Base-by-base conservation (phyloP, 2,329 filamentous ascomycete species). In the Ceratocystis alfenasii region DNA sequence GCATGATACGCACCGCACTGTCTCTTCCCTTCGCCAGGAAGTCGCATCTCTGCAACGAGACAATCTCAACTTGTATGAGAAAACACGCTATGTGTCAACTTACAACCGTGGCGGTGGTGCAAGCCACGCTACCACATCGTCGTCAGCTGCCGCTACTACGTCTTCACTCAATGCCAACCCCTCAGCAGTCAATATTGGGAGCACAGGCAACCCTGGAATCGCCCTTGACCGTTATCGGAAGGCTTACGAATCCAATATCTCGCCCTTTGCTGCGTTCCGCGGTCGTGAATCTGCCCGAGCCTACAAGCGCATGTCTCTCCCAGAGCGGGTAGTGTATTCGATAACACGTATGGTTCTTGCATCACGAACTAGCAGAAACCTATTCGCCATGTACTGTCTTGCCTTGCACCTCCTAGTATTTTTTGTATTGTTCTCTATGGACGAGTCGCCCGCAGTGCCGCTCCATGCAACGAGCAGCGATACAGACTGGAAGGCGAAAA, bases 1-100 rank as follows among this genome's bases (percentile, higher is more conserved):
- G 8, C 90, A 91, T 5, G 91, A 95, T 70, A 83, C 84, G 44
- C 90, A 97, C 75, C 83, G 85, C 60, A 88, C 84, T 0, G 86
- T 96, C 25, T 93, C 91, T 22, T 88, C 92, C 45, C 80, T 99
- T 60, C 86, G 94, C 55, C 90, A 95, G 71, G 94, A 99, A 74
- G 85, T 97, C 68, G 87, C 91, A 5, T 90, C 91, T 1, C 79
- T 99, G 50, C 95, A 99, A 73, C 95, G 92, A 74, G 94, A 99
- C 76, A 99, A 99, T 73, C 81, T 99, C 45, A 91, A 88, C 71
- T 81, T 99, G 6, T 99, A 99, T 75, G 94, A 99, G 76, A 99
- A 97, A 81, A 96, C 93, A 20, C 85, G 94, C 70, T 99, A 99
- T 74, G 86, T 97, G 28, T 96, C 91, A 5, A 92, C 90, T 1